Evolutionary conservation across 495 filamentous ascomycete genomes (phyloP), one percentile per base, ranked within the genome.

Genomic region (Tuber calosporum): DNA sequence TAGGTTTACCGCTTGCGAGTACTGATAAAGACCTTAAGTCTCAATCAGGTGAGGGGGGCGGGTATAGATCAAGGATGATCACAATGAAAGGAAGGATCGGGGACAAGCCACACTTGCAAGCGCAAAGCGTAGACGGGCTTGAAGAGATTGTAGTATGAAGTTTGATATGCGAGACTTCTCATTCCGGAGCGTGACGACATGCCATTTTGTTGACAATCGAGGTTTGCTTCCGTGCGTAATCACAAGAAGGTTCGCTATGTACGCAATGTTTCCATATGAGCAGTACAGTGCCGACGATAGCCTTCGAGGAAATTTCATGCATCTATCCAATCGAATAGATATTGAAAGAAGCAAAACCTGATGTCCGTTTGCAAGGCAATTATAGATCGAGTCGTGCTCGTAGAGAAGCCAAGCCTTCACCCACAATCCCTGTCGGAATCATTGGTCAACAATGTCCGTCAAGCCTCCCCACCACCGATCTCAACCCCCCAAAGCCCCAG

Each of bases 101-200:
- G 71, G 71, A 68, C 70, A 75, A 38, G 70, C 69, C 48, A 41
- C 42, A 43, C 67, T 70, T 39, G 70, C 70, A 40, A 36, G n/a
- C 40, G 53, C 62, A 62, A 74, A 76, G 48, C 45, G 69, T 17
- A 34, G 79, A 70, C 38, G 67, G 58, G 45, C 48, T 72, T 80
- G 78, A 80, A 80, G 79, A 53, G 48, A 86, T 72, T 85, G 82
- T 72, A 85, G 84, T 76, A 85, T 87, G 75, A 71, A 84, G 79
- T 79, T 74, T 71, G 69, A 62, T 36, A 75, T 71, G 73, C 58
- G 30, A 73, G 67, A 72, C 66, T 71, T 72, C 75, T 48, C 79
- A 39, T 72, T 75, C 79, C 68, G 79, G 79, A 79, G 79, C 79
- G 75, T 81, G 74, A 81, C 76, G 74, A 72, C 70, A 80, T 79